Conservation (phyloP, 352 stramenopile genomes). For the Phytophthora cajani region DNA sequence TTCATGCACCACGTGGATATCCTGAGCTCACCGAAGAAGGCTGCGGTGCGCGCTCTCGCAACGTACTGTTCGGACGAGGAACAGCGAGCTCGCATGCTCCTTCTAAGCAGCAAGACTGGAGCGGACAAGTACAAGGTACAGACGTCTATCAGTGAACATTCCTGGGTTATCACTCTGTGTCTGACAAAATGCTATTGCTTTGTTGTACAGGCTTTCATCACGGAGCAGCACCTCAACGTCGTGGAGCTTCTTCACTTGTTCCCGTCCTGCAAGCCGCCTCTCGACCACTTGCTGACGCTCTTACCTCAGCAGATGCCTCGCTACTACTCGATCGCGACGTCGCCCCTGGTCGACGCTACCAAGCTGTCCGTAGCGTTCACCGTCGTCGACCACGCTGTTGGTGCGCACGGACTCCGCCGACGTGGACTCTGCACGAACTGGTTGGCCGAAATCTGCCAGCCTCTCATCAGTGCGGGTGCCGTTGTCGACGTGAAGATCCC, state of each 20-base stretch:
- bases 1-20: slow-evolving; percentile 88
- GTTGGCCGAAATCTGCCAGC: slow-evolving; percentile 57
- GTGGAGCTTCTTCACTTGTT: slow-evolving; percentile 94
- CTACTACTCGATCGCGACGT: slow-evolving; percentile 97
- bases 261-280: slow-evolving; percentile 89
- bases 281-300: slow-evolving; percentile 88
- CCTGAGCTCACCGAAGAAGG: slow-evolving; percentile 80
- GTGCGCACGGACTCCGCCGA: slow-evolving; percentile 41
- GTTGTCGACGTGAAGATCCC: slow-evolving; percentile 47
- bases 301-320: slow-evolving; percentile 91
- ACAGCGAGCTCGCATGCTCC: slow-evolving; percentile 63
- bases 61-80: slow-evolving; percentile 71
- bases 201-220: slow-evolving; percentile 68
- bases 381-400: slow-evolving; percentile 88
- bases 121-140: slow-evolving; percentile 71
- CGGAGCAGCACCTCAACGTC: slow-evolving; percentile 89
- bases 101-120: slow-evolving; percentile 76
- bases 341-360: slow-evolving; percentile 77
- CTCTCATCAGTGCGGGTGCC: slow-evolving; percentile 33
- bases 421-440: slow-evolving; percentile 74
- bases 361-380: slow-evolving; percentile 91
- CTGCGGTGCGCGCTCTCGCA: slow-evolving; percentile 65
- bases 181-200: slow-evolving; percentile 2
- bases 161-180: neutral
- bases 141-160: neutral